These are phyloP conservation scores for Pelargonium cotyledonis DNA, from an alignment of 441 rosid genomes.

Conservation along the genomic window DNA sequence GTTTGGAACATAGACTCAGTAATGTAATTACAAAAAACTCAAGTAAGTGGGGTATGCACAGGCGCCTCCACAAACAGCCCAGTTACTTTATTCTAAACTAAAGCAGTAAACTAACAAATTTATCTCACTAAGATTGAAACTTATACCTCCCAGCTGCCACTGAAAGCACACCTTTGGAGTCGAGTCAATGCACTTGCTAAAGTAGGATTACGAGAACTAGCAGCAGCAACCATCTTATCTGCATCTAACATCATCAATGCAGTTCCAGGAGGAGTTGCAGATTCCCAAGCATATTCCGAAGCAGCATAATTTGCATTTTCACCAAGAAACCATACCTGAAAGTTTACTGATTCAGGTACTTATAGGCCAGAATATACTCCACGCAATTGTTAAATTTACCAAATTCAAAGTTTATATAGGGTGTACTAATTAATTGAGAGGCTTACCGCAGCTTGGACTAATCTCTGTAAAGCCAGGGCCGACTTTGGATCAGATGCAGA, in stretches of 20 bases:
- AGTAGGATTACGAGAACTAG: slow-evolving; percentile 97
- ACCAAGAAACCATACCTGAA: slow-evolving; percentile 99
- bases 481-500: slow-evolving; percentile 99
- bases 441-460: slow-evolving; percentile 99
- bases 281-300: slow-evolving; percentile 99
- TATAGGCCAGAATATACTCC: neutral
- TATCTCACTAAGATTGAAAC: slow-evolving; percentile 11
- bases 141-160: slow-evolving; percentile 99
- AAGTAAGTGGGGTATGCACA: neutral
- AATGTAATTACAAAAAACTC: neutral
- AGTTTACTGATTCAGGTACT: slow-evolving; percentile 19
- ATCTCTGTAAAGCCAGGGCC: slow-evolving; percentile 87
- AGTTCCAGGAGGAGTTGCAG: slow-evolving; percentile 99
- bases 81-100: slow-evolving; percentile 5
- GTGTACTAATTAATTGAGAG: slow-evolving; percentile 12
- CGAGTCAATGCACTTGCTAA: slow-evolving; percentile 96
- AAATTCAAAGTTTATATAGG: neutral
- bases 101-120: slow-evolving; percentile 6
- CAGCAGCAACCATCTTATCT: slow-evolving; percentile 99
- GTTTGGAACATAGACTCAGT: neutral
- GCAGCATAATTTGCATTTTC: slow-evolving; percentile 99
- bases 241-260: slow-evolving; percentile 99
- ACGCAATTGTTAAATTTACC: neutral
- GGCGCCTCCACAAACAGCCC: neutral
- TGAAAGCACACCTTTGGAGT: slow-evolving; percentile 96